Base-by-base conservation (phyloP, 106 monocot species). In the Allium cepa region DNA sequence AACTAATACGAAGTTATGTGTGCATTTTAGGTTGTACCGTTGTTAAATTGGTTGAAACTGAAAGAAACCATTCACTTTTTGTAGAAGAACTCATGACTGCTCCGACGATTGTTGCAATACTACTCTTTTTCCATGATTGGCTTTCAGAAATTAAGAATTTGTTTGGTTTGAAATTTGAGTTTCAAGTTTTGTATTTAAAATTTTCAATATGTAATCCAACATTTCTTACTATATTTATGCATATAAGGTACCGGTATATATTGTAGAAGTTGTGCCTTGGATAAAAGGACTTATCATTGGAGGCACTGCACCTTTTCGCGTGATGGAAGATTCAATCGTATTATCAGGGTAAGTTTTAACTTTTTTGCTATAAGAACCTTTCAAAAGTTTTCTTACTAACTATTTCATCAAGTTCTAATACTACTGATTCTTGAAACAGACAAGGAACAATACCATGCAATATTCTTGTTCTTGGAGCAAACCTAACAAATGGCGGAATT, bases 401-500 rank as follows among this genome's bases (percentile, higher is more conserved):
- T 11, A 55, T 55, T 15, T n/a, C 14, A 46, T 16, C 9, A 64
- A 4, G 47, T 64, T 49, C 47, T 64, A 47, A 47, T 1, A 15
- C 17, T 64, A 15, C 47, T 64, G 47, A 64, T 48, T 47, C 49
- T 2, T 49, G 47, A 64, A 49, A 49, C 81, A 93, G 93, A 53
- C 64, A 81, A 64, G 93, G 74, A 6, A 72, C 81, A 11, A 69
- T 93, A 48, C 93, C 93, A 26, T 84, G 86, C 64, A 73, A 79
- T 66, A 89, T 79, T 66, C 86, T 94, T 49, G 81, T 90, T 27
- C 75, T 94, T 10, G 93, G 89, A 71, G 86, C 83, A 49, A 94
- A 90, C 59, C 81, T 94, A 18, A 70, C 67, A 26, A 46, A 57
- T 67, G 93, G 93, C 86, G 73, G 49, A 64, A 8, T 45, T 13